Evolutionary conservation across 2,329 filamentous ascomycete species (phyloP).

Genomic region (Phaeosphaeria sp.): DNA sequence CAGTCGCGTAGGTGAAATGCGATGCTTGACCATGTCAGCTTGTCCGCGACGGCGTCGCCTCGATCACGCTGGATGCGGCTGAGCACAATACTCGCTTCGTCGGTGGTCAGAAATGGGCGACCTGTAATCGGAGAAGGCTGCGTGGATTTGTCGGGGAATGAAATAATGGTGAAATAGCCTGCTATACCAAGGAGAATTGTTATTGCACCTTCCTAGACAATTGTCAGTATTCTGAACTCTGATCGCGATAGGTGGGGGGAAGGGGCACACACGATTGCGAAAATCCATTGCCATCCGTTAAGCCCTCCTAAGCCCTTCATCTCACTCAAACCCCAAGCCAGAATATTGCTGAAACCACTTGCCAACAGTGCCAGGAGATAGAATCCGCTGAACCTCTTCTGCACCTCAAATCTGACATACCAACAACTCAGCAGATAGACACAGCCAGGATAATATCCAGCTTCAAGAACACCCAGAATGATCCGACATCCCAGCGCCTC

Average conservation of each 20-base stretch:
- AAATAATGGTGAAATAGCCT: constrained; percentile 24
- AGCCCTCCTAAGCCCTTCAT: constrained; percentile 32
- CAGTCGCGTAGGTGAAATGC: constrained; percentile 18
- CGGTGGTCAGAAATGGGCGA: constrained; percentile 20
- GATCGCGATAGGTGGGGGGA: background rate
- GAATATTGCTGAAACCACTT: constrained; percentile 37
- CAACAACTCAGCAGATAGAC: constrained; percentile 26
- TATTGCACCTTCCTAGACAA: constrained; percentile 15
- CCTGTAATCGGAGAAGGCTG: constrained; percentile 11
- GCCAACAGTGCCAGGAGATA: constrained; percentile 33
- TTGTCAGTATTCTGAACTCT: background rate
- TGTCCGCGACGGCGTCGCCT: constrained; percentile 34
- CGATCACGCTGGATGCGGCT: constrained; percentile 46
- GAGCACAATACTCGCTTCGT: constrained; percentile 17
- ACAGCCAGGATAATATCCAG: constrained; percentile 26
- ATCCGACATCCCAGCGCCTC: constrained; percentile 16
- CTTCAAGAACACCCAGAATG: constrained; percentile 25
- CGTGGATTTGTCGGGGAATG: constrained; percentile 17
- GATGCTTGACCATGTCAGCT: constrained; percentile 10
- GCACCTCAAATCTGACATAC: constrained; percentile 28
- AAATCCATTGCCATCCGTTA: constrained; percentile 41
- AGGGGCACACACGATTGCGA: constrained; percentile 10
- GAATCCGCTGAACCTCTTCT: constrained; percentile 26
- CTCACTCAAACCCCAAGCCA: constrained; percentile 38
- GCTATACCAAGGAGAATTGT: constrained; percentile 20